Base-by-base conservation (phyloP, 768 basidiomycete species). In the Crucibulum laeve region DNA sequence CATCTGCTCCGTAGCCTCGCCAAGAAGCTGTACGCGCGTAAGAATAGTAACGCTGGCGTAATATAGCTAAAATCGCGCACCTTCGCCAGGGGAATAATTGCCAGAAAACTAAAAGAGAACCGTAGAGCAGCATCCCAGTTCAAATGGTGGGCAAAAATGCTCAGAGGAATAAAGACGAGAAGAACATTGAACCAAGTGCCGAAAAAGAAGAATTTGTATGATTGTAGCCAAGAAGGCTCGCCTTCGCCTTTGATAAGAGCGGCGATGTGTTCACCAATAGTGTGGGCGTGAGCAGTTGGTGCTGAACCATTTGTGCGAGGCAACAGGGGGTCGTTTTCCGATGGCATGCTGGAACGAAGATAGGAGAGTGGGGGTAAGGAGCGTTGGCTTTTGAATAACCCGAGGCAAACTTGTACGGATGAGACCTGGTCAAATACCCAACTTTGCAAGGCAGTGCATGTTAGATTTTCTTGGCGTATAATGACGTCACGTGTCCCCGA, bases 81-180 rank as follows among this genome's bases (percentile, higher is more conserved):
- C 71, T 86, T 87, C 21, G 91, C 93, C 22, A 96, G 74, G 21
- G 93, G 93, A 43, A 93, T 70, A 53, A 93, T 91, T 8, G 90
- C 87, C 33, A 90, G 52, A 59, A 92, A 91, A 49, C 82, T 83
- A 61, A 87, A 86, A 5, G 61, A 62, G 52, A 90, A 90, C 10
- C 83, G 77, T n/a, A 82, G 63, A 14, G 76, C 80, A 23, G 81
- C 82, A 70, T 90, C 89, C 86, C 86, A 90, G 53, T 78, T 55
- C 14, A 79, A 57, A 52, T 77, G 69, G 62, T 89, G 79, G 18
- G 87, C 70, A 7, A 82, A 46, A 34, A 80, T 62, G 51, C 80
- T 79, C 50, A 94, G 65, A 21, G 93, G 92, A 6, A 93, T 77
- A 47, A 88, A 87, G 38, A 92, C 59, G 41, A 94, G 79, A 42